Evolutionary conservation across 2,329 filamentous ascomycete genomes (phyloP).

Genomic region (Talaromyces sp.): DNA sequence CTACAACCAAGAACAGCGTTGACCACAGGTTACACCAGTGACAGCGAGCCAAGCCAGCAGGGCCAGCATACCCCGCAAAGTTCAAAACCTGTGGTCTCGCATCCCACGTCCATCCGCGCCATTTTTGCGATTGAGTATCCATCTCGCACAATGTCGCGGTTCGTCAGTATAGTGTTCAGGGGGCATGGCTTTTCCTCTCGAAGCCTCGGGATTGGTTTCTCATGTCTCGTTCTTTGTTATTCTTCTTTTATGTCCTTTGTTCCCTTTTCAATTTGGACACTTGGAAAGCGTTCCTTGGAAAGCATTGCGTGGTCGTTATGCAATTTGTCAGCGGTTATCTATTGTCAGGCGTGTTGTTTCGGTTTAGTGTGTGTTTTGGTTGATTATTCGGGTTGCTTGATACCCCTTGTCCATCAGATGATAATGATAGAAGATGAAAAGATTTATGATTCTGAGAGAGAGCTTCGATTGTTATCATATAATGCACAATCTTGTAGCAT

Average conservation of each 20-base stretch:
- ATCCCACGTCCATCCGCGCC: neutral
- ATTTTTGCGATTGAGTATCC: neutral
- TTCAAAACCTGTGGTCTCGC: neutral
- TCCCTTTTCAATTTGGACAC: neutral
- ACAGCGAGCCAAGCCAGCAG: neutral
- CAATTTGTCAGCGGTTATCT: conserved; percentile 7
- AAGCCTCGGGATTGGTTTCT: conserved; percentile 40
- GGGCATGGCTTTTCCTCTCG: conserved; percentile 46
- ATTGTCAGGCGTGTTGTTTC: conserved; percentile 10
- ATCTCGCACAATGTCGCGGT: neutral
- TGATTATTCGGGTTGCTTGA: conserved; percentile 15
- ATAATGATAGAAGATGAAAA: conserved; percentile 16
- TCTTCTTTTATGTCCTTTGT: neutral
- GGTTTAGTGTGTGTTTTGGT: neutral
- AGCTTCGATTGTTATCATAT: neutral
- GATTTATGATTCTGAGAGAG: conserved; percentile 4
- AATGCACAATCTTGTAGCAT: neutral
- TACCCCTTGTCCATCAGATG: conserved; percentile 16
- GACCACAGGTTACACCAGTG: neutral
- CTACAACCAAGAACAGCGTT: neutral
- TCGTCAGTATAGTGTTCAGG: conserved; percentile 30
- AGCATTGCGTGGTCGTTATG: conserved; percentile 10
- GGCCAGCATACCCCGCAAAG: neutral
- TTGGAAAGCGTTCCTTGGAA: neutral
- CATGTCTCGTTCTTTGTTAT: conserved; percentile 29